These are phyloP conservation scores for Aspergillus cavernicola DNA, from an alignment of 495 filamentous ascomycete genomes.

Conservation along the genomic window DNA sequence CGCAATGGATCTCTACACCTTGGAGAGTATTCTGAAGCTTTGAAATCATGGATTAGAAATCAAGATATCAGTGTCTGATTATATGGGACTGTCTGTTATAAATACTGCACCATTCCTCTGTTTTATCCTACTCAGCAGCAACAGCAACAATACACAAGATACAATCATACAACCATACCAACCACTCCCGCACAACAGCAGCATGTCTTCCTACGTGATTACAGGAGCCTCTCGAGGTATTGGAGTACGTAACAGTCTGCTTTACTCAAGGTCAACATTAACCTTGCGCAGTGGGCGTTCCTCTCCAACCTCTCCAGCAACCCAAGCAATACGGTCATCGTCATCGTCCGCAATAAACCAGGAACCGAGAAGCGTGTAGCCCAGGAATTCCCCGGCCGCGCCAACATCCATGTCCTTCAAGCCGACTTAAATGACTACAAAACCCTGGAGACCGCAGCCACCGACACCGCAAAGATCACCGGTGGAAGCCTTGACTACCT, in stretches of 20 bases:
- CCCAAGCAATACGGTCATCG: constrained; percentile 6
- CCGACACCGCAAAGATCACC: constrained; percentile 7
- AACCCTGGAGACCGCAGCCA: constrained; percentile 1
- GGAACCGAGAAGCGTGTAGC: constrained; percentile 4
- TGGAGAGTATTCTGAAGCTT: too few relatives aligned
- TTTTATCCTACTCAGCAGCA: too few relatives aligned
- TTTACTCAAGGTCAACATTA: background rate
- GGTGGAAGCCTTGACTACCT: constrained; percentile 9
- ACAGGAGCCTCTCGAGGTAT: constrained; percentile 8
- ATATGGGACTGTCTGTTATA: too few relatives aligned
- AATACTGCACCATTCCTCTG: too few relatives aligned
- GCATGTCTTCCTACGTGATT: constrained; percentile 8
- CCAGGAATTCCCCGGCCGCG: background rate
- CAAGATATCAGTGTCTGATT: too few relatives aligned
- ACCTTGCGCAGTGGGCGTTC: background rate
- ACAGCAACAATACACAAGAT: too few relatives aligned
- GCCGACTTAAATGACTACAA: constrained; percentile 3
- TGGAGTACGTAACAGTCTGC: constrained; percentile 1
- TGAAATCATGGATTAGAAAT: too few relatives aligned
- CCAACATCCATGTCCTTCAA: constrained; percentile 9
- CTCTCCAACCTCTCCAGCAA: constrained; percentile 4
- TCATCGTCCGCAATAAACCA: constrained; percentile 6
- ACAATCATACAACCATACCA: background rate
- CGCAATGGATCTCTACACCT: too few relatives aligned
- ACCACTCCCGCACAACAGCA: constrained; percentile 1